phyloP scores from a whole-genome alignment of 129 eudicot species.

The Helianthus tuberosus region DNA sequence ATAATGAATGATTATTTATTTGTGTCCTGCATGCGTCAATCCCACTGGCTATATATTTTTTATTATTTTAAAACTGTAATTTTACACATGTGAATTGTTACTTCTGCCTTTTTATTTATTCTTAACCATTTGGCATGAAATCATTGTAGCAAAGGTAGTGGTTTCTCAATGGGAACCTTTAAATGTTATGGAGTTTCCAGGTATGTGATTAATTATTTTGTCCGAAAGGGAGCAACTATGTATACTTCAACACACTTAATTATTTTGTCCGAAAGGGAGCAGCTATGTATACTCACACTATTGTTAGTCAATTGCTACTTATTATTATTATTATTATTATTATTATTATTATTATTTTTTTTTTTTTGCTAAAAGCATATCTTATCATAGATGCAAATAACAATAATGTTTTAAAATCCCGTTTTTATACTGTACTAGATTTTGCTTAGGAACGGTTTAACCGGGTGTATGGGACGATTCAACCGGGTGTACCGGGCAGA shows the following conservation, averaged over 20 bases:
- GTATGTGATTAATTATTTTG: constrained; percentile 35
- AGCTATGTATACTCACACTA: neutral
- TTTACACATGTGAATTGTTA: neutral
- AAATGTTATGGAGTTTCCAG: constrained; percentile 89
- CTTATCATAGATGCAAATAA: neutral
- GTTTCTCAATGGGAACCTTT: constrained; percentile 87
- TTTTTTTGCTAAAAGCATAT: neutral
- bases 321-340: too few species aligned
- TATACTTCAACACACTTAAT: neutral
- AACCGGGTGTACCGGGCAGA: too few species aligned
- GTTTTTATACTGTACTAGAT: too few species aligned
- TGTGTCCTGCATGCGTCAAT: too few species aligned
- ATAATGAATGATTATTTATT: too few species aligned
- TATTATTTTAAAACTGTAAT: too few species aligned
- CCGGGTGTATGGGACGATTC: too few species aligned
- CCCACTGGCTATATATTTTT: too few species aligned
- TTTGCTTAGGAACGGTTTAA: too few species aligned
- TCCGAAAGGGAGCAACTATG: neutral
- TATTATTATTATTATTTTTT: too few species aligned
- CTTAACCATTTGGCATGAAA: constrained; percentile 14
- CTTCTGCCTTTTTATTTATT: constrained; percentile 19
- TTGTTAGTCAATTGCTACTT: constrained; percentile 2
- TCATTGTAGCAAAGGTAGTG: constrained; percentile 95
- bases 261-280: too few species aligned
- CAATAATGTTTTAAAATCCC: too few species aligned